Evolutionary conservation across 148 eudicot genomes (phyloP).

Genomic region (Rhododendron molle): DNA sequence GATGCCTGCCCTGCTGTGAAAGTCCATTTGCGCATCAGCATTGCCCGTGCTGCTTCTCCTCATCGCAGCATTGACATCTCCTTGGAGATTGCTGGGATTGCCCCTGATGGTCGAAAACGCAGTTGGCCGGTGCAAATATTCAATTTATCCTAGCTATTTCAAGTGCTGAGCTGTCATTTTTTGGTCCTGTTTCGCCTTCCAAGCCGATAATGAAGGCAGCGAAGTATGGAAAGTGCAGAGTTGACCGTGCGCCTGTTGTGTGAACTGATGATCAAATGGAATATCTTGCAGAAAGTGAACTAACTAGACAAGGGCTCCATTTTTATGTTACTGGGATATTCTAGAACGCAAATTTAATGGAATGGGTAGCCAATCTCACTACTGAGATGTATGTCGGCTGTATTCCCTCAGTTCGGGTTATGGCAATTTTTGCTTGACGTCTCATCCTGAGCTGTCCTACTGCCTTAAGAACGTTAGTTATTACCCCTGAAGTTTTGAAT

Average conservation of each 20-base stretch:
- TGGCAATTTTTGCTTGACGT: not conserved
- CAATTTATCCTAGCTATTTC: conserved; percentile 29
- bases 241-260: not conserved
- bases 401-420: not conserved
- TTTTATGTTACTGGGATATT: not conserved
- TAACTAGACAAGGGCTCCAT: not conserved
- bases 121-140: conserved; percentile 83
- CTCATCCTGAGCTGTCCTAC: not conserved
- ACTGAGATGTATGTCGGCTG: not conserved
- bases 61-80: conserved; percentile 97
- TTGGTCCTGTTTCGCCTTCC: not conserved
- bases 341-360: not conserved
- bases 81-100: conserved; percentile 57
- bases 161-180: not conserved
- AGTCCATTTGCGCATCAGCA: conserved; percentile 68
- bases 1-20: conserved; percentile 55
- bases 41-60: conserved; percentile 70
- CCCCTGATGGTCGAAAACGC: conserved; percentile 47
- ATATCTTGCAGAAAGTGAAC: not conserved
- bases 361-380: not conserved
- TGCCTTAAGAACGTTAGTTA: not conserved
- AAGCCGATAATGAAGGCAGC: not conserved
- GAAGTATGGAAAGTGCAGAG: not conserved
- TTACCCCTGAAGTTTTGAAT: not conserved
- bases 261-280: not conserved